Conservation (phyloP, 179 eudicot genomes). For the Dionaea muscipula region DNA sequence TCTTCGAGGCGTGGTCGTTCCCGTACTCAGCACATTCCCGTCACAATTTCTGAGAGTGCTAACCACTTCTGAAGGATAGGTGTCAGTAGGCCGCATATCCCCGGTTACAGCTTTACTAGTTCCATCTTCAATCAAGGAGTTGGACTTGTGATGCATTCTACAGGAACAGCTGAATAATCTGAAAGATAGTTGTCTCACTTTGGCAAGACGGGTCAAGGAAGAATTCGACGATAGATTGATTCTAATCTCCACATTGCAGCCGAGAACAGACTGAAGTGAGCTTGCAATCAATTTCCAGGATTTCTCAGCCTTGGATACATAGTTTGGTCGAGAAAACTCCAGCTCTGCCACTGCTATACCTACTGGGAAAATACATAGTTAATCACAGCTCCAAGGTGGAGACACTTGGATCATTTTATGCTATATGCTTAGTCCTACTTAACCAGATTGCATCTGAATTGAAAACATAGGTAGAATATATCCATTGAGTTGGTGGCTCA, state of each 20-base stretch:
- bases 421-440: too few species aligned
- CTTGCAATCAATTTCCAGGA: constrained; percentile 81
- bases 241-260: constrained; percentile 75
- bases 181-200: constrained; percentile 41
- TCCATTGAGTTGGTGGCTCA: too few species aligned
- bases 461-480: too few species aligned
- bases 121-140: constrained; percentile 26
- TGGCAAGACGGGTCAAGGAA: constrained; percentile 12
- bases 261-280: constrained; percentile 54
- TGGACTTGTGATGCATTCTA: constrained; percentile 27
- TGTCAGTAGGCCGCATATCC: constrained; percentile 30
- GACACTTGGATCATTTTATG: neutral
- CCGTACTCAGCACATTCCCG: constrained; percentile 68
- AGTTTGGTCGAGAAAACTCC: constrained; percentile 49
- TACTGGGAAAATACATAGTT: constrained; percentile 7
- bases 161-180: constrained; percentile 60
- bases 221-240: constrained; percentile 29
- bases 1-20: constrained; percentile 28
- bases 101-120: constrained; percentile 30
- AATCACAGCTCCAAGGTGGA: neutral
- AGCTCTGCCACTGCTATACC: constrained; percentile 70
- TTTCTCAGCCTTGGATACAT: constrained; percentile 74
- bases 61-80: constrained; percentile 38
- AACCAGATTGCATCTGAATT: too few species aligned
- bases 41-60: constrained; percentile 53